phyloP scores from a whole-genome alignment of 108 stramenopile species.

The Nitzschia sp. region DNA sequence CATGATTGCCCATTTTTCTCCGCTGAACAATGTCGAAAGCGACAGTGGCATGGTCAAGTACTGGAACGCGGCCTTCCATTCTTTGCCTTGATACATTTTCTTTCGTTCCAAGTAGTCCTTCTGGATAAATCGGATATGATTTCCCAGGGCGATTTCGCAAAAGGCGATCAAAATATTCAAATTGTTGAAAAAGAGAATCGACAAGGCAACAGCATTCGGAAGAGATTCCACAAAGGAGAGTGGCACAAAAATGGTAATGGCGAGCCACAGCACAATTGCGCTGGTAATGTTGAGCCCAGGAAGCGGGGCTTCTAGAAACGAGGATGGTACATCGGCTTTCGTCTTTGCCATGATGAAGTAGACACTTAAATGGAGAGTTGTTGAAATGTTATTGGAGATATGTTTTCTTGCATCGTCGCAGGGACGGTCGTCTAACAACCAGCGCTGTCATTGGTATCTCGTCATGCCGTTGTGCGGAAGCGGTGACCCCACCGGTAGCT shows the following conservation, averaged over 20 bases:
- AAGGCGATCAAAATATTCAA: slow-evolving; percentile 81
- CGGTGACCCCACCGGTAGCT: no score
- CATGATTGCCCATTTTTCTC: slow-evolving; percentile 64
- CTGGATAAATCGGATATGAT: slow-evolving; percentile 62
- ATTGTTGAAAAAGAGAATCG: slow-evolving; percentile 77
- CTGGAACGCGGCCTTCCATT: slow-evolving; percentile 45
- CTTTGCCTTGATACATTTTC: slow-evolving; percentile 55
- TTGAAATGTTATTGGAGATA: no score
- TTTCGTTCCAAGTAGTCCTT: slow-evolving; percentile 57
- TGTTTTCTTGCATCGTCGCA: no score
- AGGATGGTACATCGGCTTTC: not conserved
- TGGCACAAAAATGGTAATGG: slow-evolving; percentile 40
- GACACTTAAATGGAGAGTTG: no score
- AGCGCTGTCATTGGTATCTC: no score
- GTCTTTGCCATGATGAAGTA: not conserved
- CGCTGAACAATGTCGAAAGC: slow-evolving; percentile 46
- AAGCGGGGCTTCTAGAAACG: slow-evolving; percentile 17
- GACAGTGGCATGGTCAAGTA: slow-evolving; percentile 66
- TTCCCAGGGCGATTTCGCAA: slow-evolving; percentile 74
- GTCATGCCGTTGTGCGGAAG: no score
- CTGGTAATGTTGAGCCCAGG: slow-evolving; percentile 47
- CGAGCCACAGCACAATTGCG: slow-evolving; percentile 51
- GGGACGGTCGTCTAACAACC: no score
- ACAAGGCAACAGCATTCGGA: slow-evolving; percentile 30
- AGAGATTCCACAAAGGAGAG: slow-evolving; percentile 4